Evolutionary conservation across 2,329 filamentous ascomycete genomes (phyloP).

Genomic region (Hysterium pulicare): DNA sequence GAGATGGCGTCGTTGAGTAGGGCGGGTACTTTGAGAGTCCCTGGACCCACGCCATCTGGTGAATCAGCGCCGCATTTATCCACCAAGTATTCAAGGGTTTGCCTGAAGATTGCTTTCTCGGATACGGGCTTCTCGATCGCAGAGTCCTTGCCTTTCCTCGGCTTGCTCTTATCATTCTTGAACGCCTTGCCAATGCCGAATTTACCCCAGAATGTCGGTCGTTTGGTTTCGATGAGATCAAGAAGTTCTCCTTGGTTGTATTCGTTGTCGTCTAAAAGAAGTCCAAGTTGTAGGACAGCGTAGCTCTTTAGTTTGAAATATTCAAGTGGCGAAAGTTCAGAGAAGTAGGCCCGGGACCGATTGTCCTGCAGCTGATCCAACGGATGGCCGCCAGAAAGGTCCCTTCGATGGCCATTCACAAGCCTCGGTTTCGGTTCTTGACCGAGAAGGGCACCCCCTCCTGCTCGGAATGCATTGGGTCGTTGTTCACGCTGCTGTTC

Average conservation of each 20-base stretch:
- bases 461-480: conserved; percentile 73
- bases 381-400: conserved; percentile 57
- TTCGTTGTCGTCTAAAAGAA: conserved; percentile 81
- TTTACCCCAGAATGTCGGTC: conserved; percentile 96
- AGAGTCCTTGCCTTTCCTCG: conserved; percentile 70
- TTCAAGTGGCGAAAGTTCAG: conserved; percentile 88
- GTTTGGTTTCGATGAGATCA: conserved; percentile 86
- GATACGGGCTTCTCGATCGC: conserved; percentile 33
- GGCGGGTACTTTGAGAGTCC: conserved; percentile 84
- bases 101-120: conserved; percentile 82
- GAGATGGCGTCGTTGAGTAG: conserved; percentile 91
- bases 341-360: conserved; percentile 80
- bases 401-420: conserved; percentile 66
- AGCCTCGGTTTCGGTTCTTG: conserved; percentile 66
- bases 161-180: conserved; percentile 76
- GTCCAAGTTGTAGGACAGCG: conserved; percentile 91
- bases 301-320: conserved; percentile 97
- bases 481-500: conserved; percentile 91
- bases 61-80: conserved; percentile 95
- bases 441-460: conserved; percentile 65
- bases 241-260: conserved; percentile 94
- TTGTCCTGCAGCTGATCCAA: conserved; percentile 48
- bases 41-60: conserved; percentile 93
- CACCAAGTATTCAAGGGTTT: conserved; percentile 81
- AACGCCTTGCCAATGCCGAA: conserved; percentile 96